Evolutionary conservation across 2,329 filamentous ascomycete genomes (phyloP), one percentile per base, ranked within the genome.

Genomic region (Arthroderma sp.): DNA sequence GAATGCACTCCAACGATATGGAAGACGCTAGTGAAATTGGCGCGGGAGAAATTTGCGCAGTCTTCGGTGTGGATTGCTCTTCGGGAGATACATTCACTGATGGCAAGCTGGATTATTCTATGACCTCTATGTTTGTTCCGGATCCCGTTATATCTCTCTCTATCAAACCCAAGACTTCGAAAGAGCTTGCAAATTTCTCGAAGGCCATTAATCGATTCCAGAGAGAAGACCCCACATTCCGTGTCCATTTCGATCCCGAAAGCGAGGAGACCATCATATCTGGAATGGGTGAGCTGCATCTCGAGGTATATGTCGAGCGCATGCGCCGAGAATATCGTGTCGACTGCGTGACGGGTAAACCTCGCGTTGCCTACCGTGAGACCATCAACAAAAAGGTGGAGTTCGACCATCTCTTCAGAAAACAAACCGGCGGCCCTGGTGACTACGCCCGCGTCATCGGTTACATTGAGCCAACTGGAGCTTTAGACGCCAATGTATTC

Each of bases 1-100:
- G 91, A 51, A 98, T 98, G 91, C 91, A 98, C 72, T 94, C 88
- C 38, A 94, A 96, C 62, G 91, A 98, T 61, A 94, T 98, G 89
- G 91, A 98, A 65, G 91, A 98, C 60, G 86, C 95, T 29, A 73
- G 69, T 45, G 88, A 95, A 64, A 83, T 98, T 51, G 86, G 88
- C 43, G 89, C 91, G 44, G 91, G 91, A 66, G 91, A 98, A 66
- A 98, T 98, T 52, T 98, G 91, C 62, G 91, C 91, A 49, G 91
- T 98, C 48, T 98, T 98, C 60, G 91, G 91, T 59, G 85, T 98
- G 44, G 91, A 98, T 57, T 98, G 91, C 64, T 88, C 91, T 32
- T 96, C 89, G 37, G 91, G 91, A 57, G 91, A 98, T 65, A 96
- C 89, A 37, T 98, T 98, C 68, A 96, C 91, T 11, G 91, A 98